phyloP scores from a whole-genome alignment of 768 basidiomycete species.

The Hortiboletus flavorubellus region DNA sequence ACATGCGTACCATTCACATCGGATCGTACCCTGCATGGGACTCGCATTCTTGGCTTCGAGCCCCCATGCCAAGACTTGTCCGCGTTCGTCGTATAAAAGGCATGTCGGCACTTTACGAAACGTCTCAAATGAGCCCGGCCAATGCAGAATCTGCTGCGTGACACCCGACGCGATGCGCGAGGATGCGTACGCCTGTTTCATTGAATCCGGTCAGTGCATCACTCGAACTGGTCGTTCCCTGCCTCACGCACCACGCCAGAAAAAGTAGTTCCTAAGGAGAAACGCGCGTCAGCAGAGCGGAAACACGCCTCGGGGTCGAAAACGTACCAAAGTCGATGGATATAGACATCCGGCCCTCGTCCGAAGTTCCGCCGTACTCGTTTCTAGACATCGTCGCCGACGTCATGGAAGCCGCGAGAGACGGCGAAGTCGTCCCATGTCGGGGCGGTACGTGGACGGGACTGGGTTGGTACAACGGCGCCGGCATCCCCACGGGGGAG shows the following conservation, averaged over 20 bases:
- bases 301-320: neutral
- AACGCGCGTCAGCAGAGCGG: neutral
- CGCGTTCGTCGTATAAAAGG: constrained; percentile 72
- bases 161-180: constrained; percentile 76
- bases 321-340: constrained; percentile 80
- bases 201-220: constrained; percentile 7
- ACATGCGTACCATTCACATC: constrained; percentile 48
- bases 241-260: constrained; percentile 70
- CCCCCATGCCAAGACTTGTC: constrained; percentile 79
- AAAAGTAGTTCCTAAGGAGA: constrained; percentile 69
- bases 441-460: constrained; percentile 24
- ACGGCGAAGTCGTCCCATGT: constrained; percentile 23
- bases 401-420: constrained; percentile 5
- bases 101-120: constrained; percentile 88
- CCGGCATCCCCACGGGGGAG: neutral
- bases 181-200: constrained; percentile 73
- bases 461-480: constrained; percentile 28
- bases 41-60: constrained; percentile 82
- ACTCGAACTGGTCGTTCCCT: neutral
- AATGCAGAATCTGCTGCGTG: constrained; percentile 80
- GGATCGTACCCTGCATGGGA: constrained; percentile 59
- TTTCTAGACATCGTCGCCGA: constrained; percentile 12
- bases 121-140: constrained; percentile 84
- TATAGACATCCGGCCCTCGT: constrained; percentile 80
- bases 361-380: constrained; percentile 27